Conservation (phyloP, 2,329 filamentous ascomycete species). For the Fusarium albosuccineum region DNA sequence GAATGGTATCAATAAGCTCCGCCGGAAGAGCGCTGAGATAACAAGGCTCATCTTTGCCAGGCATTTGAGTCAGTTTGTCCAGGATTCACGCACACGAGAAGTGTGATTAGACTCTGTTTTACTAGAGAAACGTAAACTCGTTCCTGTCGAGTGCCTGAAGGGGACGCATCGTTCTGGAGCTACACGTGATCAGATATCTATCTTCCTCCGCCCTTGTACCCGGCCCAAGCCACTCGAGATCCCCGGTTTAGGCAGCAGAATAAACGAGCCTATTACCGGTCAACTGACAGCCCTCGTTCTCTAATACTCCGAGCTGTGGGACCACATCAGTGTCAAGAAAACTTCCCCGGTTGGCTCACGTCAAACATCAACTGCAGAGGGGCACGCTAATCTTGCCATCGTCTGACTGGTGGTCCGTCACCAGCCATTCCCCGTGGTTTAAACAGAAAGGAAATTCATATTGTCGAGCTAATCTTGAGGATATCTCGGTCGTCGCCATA, state of each 20-base stretch:
- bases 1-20: too few species aligned
- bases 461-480: conserved; percentile 27
- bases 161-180: too few species aligned
- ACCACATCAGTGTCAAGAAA: too few species aligned
- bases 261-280: background rate
- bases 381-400: conserved; percentile 10
- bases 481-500: conserved; percentile 18
- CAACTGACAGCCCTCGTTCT: background rate
- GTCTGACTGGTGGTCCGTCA: background rate
- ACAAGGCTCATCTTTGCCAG: too few species aligned
- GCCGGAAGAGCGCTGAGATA: too few species aligned
- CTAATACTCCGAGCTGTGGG: background rate
- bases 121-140: too few species aligned
- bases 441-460: conserved; percentile 13
- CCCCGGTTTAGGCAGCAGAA: conserved; percentile 5
- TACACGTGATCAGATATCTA: too few species aligned
- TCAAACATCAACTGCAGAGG: background rate
- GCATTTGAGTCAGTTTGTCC: too few species aligned
- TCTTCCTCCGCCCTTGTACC: background rate
- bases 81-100: too few species aligned
- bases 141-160: too few species aligned
- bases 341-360: background rate
- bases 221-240: background rate
- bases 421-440: background rate
- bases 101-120: too few species aligned